Conservation (phyloP, 192 early-diverging fungal species). For the Obelidium mucronatum region DNA sequence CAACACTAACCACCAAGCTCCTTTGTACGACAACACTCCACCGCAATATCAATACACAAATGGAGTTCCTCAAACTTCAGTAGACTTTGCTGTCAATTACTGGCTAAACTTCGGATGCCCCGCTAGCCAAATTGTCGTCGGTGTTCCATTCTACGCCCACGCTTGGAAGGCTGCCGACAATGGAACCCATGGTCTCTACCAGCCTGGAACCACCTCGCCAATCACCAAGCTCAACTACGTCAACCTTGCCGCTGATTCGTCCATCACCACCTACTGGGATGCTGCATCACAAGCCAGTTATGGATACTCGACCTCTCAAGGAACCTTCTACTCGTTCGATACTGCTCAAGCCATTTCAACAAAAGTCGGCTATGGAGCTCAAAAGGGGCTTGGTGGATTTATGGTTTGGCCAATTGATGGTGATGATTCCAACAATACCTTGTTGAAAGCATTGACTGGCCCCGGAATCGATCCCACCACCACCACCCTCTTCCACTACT, state of each 20-base stretch:
- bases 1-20: slow-evolving; percentile 44
- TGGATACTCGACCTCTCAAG: slow-evolving; percentile 28
- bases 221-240: slow-evolving; percentile 13
- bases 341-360: slow-evolving; percentile 17
- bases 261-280: slow-evolving; percentile 37
- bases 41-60: not conserved
- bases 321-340: slow-evolving; percentile 34
- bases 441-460: slow-evolving; percentile 11
- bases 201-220: not conserved
- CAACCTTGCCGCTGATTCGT: slow-evolving; percentile 10
- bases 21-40: slow-evolving; percentile 40
- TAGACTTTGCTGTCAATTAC: slow-evolving; percentile 35
- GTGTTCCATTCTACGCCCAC: slow-evolving; percentile 43
- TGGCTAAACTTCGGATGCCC: slow-evolving; percentile 36
- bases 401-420: slow-evolving; percentile 31
- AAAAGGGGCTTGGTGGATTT: slow-evolving; percentile 4
- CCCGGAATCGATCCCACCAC: not conserved
- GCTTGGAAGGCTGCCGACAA: slow-evolving; percentile 3
- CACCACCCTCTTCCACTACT: not conserved
- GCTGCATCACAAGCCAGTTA: slow-evolving; percentile 38
- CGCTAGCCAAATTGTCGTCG: slow-evolving; percentile 32
- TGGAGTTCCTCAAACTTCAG: slow-evolving; percentile 12
- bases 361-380: slow-evolving; percentile 27
- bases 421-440: slow-evolving; percentile 7
- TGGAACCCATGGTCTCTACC: slow-evolving; percentile 17